Conservation (phyloP, 2,329 filamentous ascomycete species). For the Aureobasidium sp. region DNA sequence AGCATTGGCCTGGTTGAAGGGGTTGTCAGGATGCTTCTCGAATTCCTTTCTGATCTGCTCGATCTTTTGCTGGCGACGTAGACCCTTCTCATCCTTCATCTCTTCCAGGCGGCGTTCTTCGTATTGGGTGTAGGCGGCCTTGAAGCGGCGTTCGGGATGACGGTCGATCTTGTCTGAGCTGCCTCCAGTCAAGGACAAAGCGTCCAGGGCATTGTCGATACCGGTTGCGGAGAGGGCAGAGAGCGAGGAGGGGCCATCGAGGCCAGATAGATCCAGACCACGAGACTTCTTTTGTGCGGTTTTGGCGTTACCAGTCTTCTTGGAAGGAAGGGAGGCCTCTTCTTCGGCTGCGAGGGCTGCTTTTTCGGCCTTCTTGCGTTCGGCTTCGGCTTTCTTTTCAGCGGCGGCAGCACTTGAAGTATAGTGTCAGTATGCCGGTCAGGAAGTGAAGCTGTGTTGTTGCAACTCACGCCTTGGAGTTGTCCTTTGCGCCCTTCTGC, state of each 20-base stretch:
- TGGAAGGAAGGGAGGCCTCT: slow-evolving; percentile 60
- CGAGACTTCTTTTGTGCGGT: slow-evolving; percentile 53
- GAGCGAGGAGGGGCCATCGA: slow-evolving; percentile 53
- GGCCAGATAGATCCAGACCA: slow-evolving; percentile 67
- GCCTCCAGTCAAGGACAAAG: slow-evolving; percentile 60
- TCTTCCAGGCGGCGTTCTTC: slow-evolving; percentile 76
- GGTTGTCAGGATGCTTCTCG: slow-evolving; percentile 89
- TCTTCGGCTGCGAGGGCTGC: slow-evolving; percentile 78
- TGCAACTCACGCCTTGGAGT: slow-evolving; percentile 70
- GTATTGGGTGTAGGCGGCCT: slow-evolving; percentile 75
- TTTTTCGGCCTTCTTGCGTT: slow-evolving; percentile 85
- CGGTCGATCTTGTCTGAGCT: slow-evolving; percentile 65
- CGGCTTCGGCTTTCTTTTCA: slow-evolving; percentile 72
- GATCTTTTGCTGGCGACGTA: slow-evolving; percentile 77
- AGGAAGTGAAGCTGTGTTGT: neutral
- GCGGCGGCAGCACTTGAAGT: slow-evolving; percentile 69
- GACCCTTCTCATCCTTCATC: slow-evolving; percentile 76
- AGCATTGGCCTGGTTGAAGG: slow-evolving; percentile 73
- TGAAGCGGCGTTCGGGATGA: slow-evolving; percentile 81
- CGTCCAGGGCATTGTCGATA: slow-evolving; percentile 91
- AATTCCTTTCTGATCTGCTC: slow-evolving; percentile 86
- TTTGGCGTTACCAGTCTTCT: slow-evolving; percentile 60
- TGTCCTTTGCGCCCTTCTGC: slow-evolving; percentile 78
- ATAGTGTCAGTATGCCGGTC: neutral
- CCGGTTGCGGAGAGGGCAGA: slow-evolving; percentile 69